These are phyloP conservation scores for Boletus rex-veris DNA, from an alignment of 768 basidiomycete genomes.

Conservation along the genomic window DNA sequence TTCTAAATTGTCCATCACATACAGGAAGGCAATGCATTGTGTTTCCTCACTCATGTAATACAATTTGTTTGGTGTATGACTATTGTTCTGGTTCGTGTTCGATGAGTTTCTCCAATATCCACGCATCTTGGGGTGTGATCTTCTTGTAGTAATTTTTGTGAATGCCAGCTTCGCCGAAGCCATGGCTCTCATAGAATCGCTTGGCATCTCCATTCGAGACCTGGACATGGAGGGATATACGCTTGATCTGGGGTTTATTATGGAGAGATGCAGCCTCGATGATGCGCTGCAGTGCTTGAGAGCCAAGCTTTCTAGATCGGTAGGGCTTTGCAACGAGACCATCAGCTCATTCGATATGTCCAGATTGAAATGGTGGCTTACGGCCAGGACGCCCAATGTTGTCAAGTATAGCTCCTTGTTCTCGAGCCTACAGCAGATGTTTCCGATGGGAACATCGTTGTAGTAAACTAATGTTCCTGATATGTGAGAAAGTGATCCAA, in stretches of 20 bases:
- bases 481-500: constrained; percentile 21
- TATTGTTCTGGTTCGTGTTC: constrained; percentile 26
- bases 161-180: constrained; percentile 64
- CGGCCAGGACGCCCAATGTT: constrained; percentile 90
- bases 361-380: constrained; percentile 38
- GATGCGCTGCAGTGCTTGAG: constrained; percentile 65
- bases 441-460: constrained; percentile 90
- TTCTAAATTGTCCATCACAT: constrained; percentile 14
- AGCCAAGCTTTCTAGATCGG: constrained; percentile 73
- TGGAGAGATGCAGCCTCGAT: constrained; percentile 59
- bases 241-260: constrained; percentile 57
- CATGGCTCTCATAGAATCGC: constrained; percentile 79
- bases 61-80: constrained; percentile 21
- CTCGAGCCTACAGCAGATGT: constrained; percentile 83
- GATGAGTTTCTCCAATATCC: constrained; percentile 73
- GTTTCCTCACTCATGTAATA: constrained; percentile 24
- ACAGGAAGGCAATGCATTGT: constrained; percentile 3
- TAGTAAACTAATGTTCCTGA: constrained; percentile 65
- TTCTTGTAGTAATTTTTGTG: constrained; percentile 87
- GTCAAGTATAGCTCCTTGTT: constrained; percentile 68
- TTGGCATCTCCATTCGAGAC: constrained; percentile 75
- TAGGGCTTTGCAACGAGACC: constrained; percentile 59
- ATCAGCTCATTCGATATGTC: constrained; percentile 14
- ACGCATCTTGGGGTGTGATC: constrained; percentile 78
- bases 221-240: constrained; percentile 85